Evolutionary conservation across 805 yeast genomes (phyloP).

Genomic region (Zygoascus bituminiphila): DNA sequence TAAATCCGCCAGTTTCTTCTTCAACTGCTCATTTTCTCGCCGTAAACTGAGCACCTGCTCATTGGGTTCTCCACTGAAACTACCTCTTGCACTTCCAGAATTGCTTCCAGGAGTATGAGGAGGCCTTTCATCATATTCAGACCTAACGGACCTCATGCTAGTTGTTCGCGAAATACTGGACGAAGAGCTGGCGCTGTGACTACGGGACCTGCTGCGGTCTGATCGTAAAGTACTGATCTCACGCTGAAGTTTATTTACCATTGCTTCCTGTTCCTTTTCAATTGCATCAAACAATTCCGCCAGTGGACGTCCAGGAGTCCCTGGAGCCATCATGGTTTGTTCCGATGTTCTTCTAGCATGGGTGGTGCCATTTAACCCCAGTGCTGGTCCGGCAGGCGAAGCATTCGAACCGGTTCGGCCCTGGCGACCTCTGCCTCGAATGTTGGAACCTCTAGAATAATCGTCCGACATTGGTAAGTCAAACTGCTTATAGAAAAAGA

Average conservation of each 20-base stretch:
- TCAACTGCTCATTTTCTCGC: conserved; percentile 25
- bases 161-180: conserved; percentile 24
- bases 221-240: conserved; percentile 49
- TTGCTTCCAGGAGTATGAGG: conserved; percentile 13
- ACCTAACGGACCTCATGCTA: conserved; percentile 20
- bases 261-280: conserved; percentile 72
- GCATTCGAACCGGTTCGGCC: neutral
- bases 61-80: conserved; percentile 21
- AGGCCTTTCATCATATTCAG: conserved; percentile 16
- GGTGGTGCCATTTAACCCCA: neutral
- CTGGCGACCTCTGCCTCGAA: neutral
- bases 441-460: neutral
- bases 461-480: neutral
- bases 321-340: neutral
- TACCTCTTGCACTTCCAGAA: conserved; percentile 19
- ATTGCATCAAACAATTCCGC: conserved; percentile 32
- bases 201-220: conserved; percentile 33
- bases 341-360: neutral
- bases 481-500: neutral
- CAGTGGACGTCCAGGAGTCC: neutral
- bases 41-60: conserved; percentile 14
- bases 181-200: conserved; percentile 24
- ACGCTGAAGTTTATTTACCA: conserved; percentile 55
- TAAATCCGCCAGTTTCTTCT: conserved; percentile 25
- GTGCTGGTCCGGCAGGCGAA: neutral